Conservation (phyloP, 2,329 filamentous ascomycete genomes). For the Mycosphaerelloides madeirae region DNA sequence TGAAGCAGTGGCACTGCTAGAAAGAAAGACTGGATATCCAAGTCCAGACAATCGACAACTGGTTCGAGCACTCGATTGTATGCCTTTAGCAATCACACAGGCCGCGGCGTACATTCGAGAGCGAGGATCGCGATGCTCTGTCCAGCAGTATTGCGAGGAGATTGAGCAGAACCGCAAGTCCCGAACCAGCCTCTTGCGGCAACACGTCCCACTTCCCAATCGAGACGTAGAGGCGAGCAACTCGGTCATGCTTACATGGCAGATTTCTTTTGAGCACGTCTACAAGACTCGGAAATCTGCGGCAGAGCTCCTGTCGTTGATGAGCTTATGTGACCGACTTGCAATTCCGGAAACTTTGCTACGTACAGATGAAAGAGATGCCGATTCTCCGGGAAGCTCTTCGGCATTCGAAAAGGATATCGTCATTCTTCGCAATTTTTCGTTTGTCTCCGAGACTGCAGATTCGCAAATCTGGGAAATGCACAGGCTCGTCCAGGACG, state of each 20-base stretch:
- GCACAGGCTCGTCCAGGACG: slow-evolving; percentile 37
- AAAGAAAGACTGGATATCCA: slow-evolving; percentile 19
- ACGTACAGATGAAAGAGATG: background rate
- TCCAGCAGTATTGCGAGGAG: slow-evolving; percentile 37
- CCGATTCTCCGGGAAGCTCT: background rate
- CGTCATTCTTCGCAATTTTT: slow-evolving; percentile 8
- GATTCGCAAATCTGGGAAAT: slow-evolving; percentile 3
- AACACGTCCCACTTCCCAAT: background rate
- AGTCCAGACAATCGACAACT: slow-evolving; percentile 13
- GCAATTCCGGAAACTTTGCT: slow-evolving; percentile 10
- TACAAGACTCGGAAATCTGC: slow-evolving; percentile 28
- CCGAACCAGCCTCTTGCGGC: slow-evolving; percentile 16
- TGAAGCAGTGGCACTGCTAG: slow-evolving; percentile 20
- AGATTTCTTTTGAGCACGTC: slow-evolving; percentile 25
- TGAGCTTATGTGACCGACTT: slow-evolving; percentile 44
- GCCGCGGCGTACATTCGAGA: slow-evolving; percentile 33
- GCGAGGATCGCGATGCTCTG: slow-evolving; percentile 27
- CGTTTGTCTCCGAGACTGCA: slow-evolving; percentile 7
- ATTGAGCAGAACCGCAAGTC: slow-evolving; percentile 34
- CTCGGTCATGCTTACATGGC: slow-evolving; percentile 21
- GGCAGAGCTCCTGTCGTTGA: slow-evolving; percentile 41
- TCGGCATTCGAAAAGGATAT: slow-evolving; percentile 14
- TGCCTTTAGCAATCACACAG: slow-evolving; percentile 34
- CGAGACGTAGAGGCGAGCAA: slow-evolving; percentile 14
- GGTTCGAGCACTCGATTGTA: slow-evolving; percentile 26